phyloP scores from a whole-genome alignment of 2,329 filamentous ascomycete species.

The Stachybotrys echinatus region DNA sequence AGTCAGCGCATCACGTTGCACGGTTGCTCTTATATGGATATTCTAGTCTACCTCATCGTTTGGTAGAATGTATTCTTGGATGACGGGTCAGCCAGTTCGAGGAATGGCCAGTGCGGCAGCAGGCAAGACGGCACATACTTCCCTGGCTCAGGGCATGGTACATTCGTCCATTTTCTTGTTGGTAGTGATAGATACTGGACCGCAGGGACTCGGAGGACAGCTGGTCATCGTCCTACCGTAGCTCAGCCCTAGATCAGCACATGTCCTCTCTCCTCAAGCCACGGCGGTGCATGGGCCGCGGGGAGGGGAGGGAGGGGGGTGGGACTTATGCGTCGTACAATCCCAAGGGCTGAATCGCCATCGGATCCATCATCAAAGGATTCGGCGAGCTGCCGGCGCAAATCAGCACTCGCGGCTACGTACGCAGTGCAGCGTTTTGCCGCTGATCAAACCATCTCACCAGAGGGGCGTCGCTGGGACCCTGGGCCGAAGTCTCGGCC shows the following conservation, averaged over 20 bases:
- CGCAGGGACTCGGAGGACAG: neutral
- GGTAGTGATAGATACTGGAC: conserved; percentile 7
- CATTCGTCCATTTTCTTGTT: conserved; percentile 11
- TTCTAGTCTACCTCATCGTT: conserved; percentile 14
- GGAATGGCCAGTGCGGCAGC: neutral
- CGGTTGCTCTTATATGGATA: too few species aligned
- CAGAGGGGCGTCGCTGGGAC: neutral
- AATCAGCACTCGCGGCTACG: neutral
- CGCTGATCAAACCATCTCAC: neutral
- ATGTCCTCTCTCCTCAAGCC: too few species aligned
- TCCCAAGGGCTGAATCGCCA: neutral
- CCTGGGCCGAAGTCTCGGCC: neutral
- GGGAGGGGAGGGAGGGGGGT: neutral
- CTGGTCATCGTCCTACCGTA: neutral
- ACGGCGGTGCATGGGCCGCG: neutral
- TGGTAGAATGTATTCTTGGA: conserved; percentile 15
- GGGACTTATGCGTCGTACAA: neutral
- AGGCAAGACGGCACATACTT: conserved; percentile 8
- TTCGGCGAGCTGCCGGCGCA: neutral
- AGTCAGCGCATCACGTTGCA: neutral
- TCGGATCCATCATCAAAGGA: neutral
- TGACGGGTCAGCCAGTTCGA: neutral
- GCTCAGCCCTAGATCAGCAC: neutral
- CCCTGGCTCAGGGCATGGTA: conserved; percentile 14
- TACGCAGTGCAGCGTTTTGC: too few species aligned